Conservation (phyloP, 805 yeast genomes). For the Hanseniaspora jakobsenii region DNA sequence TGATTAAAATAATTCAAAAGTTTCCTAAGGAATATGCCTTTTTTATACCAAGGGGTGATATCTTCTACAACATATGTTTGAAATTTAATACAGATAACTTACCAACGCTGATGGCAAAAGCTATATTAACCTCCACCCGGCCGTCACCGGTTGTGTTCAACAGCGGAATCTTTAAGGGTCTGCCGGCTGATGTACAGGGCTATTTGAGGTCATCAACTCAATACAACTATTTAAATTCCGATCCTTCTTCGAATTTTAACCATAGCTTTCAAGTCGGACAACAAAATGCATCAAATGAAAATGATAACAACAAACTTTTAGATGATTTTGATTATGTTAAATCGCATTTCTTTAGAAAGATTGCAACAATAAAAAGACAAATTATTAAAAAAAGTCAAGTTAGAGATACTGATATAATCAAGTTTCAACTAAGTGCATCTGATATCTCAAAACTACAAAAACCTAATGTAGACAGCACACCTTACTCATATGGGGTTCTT, state of each 20-base stretch:
- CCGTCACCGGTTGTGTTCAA: not conserved
- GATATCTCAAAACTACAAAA: constrained; percentile 10
- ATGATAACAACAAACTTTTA: not conserved
- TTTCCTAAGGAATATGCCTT: not conserved
- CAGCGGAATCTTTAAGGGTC: too few relatives aligned
- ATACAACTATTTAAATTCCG: too few relatives aligned
- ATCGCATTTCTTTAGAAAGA: constrained; percentile 6
- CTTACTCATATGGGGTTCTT: constrained; percentile 17
- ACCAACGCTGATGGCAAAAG: not conserved
- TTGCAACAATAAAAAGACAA: not conserved
- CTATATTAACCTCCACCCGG: too few relatives aligned
- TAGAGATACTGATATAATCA: constrained; percentile 3
- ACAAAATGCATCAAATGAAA: too few relatives aligned
- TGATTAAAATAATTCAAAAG: not conserved
- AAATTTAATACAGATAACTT: not conserved
- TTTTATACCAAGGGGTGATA: not conserved
- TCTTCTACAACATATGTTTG: not conserved
- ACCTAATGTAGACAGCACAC: constrained; percentile 8
- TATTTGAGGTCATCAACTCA: too few relatives aligned
- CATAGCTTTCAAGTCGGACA: too few relatives aligned
- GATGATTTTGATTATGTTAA: constrained; percentile 6
- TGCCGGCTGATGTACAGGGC: too few relatives aligned
- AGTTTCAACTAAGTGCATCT: constrained; percentile 7
- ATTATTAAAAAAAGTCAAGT: not conserved
- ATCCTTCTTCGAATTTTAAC: too few relatives aligned